Percentiles rank a stretch among this genome's conserved stretches.
Conservation (phyloP, 768 basidiomycete species). For the Auricularia sp. region DNA sequence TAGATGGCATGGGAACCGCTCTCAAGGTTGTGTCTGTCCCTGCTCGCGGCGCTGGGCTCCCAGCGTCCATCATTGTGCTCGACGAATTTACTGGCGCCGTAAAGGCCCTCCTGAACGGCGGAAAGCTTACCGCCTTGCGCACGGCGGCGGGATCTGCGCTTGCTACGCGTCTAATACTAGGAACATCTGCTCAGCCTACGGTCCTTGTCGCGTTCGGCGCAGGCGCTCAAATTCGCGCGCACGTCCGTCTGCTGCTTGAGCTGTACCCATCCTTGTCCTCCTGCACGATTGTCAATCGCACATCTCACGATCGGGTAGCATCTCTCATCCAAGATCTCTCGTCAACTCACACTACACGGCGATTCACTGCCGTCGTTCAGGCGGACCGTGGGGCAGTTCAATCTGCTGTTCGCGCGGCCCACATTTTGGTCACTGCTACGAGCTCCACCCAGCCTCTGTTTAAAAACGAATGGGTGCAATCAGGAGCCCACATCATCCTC, state of each 20-base stretch:
- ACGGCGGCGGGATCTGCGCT: conserved; percentile 75
- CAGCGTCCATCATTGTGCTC: conserved; percentile 66
- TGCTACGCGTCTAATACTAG: conserved; percentile 43
- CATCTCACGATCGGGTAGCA: conserved; percentile 36
- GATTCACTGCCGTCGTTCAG: not conserved
- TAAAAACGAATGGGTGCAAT: conserved; percentile 48
- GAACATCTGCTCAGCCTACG: conserved; percentile 27
- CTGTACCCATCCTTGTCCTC: conserved; percentile 42
- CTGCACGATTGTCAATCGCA: conserved; percentile 57
- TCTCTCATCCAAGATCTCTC: conserved; percentile 26
- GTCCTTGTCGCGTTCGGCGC: conserved; percentile 59
- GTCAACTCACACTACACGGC: conserved; percentile 17
- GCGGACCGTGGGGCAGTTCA: conserved; percentile 5
- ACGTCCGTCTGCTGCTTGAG: conserved; percentile 50
- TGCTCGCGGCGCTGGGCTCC: conserved; percentile 42
- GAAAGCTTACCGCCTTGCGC: conserved; percentile 64
- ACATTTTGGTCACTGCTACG: conserved; percentile 70
- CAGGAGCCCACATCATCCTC: conserved; percentile 60
- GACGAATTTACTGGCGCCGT: conserved; percentile 59
- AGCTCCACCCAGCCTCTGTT: conserved; percentile 63
- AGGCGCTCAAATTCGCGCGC: conserved; percentile 58
- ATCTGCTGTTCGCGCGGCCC: conserved; percentile 32
- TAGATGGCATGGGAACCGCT: conserved; percentile 41
- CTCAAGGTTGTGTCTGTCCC: conserved; percentile 81
- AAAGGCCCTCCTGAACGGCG: conserved; percentile 71